A percentile compares a stretch with the other conserved stretches of the same genome.
These are phyloP conservation scores for Jatropha podagrica DNA, from an alignment of 441 rosid genomes.

Conservation along the genomic window DNA sequence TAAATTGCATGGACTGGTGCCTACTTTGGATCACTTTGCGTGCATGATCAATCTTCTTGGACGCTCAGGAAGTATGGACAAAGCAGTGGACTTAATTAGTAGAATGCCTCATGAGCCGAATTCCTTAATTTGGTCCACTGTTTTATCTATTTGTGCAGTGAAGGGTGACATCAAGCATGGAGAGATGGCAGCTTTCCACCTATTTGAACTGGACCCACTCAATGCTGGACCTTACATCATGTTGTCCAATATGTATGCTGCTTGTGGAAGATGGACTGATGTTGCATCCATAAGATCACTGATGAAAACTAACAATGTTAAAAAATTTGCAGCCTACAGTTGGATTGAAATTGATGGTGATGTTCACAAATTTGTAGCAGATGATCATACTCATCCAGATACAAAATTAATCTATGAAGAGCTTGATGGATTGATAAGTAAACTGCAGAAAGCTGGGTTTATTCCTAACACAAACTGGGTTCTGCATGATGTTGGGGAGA, in stretches of 20 bases:
- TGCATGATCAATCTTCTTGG: constrained; percentile 82
- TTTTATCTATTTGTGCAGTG: constrained; percentile 67
- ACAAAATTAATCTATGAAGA: constrained; percentile 42
- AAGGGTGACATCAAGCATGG: constrained; percentile 46
- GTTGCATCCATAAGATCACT: constrained; percentile 60
- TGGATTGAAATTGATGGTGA: constrained; percentile 72
- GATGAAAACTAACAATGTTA: constrained; percentile 66
- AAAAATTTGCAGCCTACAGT: constrained; percentile 81
- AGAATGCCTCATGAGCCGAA: constrained; percentile 68
- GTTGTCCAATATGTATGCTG: constrained; percentile 73
- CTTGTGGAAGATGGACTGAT: constrained; percentile 69
- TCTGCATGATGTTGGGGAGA: constrained; percentile 53
- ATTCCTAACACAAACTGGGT: constrained; percentile 46
- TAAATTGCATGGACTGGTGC: constrained; percentile 39
- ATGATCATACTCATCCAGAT: constrained; percentile 56
- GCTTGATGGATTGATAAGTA: constrained; percentile 39
- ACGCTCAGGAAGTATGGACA: constrained; percentile 60
- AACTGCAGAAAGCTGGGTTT: constrained; percentile 47
- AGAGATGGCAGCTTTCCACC: constrained; percentile 48
- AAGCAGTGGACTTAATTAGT: constrained; percentile 66
- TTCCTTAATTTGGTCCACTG: constrained; percentile 58
- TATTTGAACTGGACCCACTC: constrained; percentile 55
- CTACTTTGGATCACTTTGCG: constrained; percentile 76
- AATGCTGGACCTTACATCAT: constrained; percentile 73
- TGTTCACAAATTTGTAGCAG: constrained; percentile 70